Evolutionary conservation across 495 filamentous ascomycete species (phyloP).

Genomic region (Penicillium fimorum): DNA sequence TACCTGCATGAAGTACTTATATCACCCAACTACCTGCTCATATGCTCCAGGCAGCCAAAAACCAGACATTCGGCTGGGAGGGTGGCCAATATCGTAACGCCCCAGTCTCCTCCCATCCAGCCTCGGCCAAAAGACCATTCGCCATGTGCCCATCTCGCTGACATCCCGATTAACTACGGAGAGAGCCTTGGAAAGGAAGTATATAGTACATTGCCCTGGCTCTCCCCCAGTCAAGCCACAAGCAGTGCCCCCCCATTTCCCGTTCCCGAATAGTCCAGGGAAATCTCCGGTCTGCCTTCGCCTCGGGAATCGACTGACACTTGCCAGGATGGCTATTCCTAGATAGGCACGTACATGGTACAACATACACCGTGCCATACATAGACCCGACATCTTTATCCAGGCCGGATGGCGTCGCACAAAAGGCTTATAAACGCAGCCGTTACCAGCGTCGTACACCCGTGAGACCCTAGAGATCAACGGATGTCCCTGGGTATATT

Average conservation of each 20-base stretch:
- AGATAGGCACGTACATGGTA: not conserved
- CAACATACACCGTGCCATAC: not conserved
- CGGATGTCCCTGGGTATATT: not conserved
- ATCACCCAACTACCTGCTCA: not conserved
- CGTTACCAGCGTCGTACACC: conserved; percentile 1
- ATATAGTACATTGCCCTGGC: not conserved
- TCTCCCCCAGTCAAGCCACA: not conserved
- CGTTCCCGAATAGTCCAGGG: not conserved
- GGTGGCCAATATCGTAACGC: not conserved
- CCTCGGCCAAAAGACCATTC: not conserved
- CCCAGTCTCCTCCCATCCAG: not conserved
- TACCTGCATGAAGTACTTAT: not conserved
- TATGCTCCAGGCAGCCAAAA: not conserved
- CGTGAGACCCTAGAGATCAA: not conserved
- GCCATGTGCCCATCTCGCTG: not conserved
- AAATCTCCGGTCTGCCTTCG: not conserved
- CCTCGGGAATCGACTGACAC: not conserved
- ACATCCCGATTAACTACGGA: not conserved
- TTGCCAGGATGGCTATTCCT: not conserved
- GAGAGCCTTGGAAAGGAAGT: not conserved
- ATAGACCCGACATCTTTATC: not conserved
- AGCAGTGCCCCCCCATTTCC: not conserved
- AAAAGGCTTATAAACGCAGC: conserved; percentile 7
- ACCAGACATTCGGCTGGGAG: not conserved
- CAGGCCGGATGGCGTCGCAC: not conserved